Base-by-base conservation (phyloP, 202 grass and related monocot species). In the Miscanthus sacchariflorus region DNA sequence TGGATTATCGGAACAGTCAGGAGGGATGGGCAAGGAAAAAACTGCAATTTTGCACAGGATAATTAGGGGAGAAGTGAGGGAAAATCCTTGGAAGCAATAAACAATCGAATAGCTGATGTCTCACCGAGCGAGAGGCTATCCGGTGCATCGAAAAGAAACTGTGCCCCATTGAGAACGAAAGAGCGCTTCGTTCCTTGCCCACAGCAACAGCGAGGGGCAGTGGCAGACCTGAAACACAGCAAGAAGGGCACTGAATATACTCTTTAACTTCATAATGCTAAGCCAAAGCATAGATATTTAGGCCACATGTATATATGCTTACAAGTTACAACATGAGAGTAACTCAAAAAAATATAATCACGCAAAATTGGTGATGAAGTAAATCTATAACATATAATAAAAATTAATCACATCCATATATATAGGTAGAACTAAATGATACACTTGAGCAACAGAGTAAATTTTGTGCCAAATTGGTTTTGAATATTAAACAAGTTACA, bases 51-150 rank as follows among this genome's bases (percentile, higher is more conserved):
- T 65, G 30, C 30, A 66, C 78, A 3, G 14, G 39, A 9, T 11
- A 0, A 5, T 23, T 27, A 15, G 0, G 7, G 12, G 19, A 27
- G 28, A 14, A 13, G 61, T 65, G 61, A 0, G 10, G 33, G 36
- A 21, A 27, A 76, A 7, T 35, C 5, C 35, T 42, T 24, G 24
- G 39, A 21, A 81, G 42, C 0, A 27, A 68, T 18, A 76, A 65
- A 65, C 63, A 70, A 38, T 2, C 7, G 17, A 54, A 28, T 15
- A 19, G 6, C 23, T 48, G 25, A 39, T n/a, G 25, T 25, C 89
- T 84, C 85, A 91, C 89, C 80, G 21, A n/a, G 59, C 21, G 58
- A 80, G 69, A 75, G 45, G 89, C 81, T 8, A 59, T 83, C 74
- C 45, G 74, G 25, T 87, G 68, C 89, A 90, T 87, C 46, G 75